Percentiles rank a stretch among this genome's conserved stretches.
phyloP scores from a whole-genome alignment of 2,329 filamentous ascomycete genomes.

The Neoarthrinium moseri region DNA sequence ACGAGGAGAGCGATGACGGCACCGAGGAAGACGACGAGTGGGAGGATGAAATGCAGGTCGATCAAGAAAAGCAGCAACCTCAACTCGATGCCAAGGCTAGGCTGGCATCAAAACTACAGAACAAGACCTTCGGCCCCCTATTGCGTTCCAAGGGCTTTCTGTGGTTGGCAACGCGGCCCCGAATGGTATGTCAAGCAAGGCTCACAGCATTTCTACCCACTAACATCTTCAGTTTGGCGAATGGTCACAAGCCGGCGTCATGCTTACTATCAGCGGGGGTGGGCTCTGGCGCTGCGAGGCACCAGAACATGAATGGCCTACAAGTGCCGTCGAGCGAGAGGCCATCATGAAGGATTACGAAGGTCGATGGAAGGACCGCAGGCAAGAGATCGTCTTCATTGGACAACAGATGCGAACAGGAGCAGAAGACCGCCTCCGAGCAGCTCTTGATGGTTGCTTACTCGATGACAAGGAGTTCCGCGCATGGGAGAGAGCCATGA shows the following conservation, averaged over 20 bases:
- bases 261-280: conserved; percentile 59
- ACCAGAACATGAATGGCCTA: conserved; percentile 29
- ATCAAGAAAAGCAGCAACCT: conserved; percentile 21
- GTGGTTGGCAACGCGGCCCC: conserved; percentile 58
- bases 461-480: conserved; percentile 58
- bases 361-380: conserved; percentile 66
- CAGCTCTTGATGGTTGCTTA: conserved; percentile 56
- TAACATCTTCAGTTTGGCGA: conserved; percentile 41
- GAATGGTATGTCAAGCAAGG: conserved; percentile 36
- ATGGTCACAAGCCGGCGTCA: conserved; percentile 64
- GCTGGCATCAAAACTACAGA: conserved; percentile 54
- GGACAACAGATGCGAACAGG: conserved; percentile 59
- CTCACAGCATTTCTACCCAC: not conserved
- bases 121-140: conserved; percentile 51
- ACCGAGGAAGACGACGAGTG: conserved; percentile 15
- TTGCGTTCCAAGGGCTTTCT: conserved; percentile 64
- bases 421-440: conserved; percentile 35
- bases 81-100: conserved; percentile 30
- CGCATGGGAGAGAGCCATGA: conserved; percentile 30
- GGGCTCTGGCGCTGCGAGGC: conserved; percentile 60
- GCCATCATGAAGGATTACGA: conserved; percentile 48
- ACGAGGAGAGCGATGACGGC: conserved; percentile 26
- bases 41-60: conserved; percentile 21
- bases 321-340: conserved; percentile 37
- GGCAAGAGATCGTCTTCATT: conserved; percentile 74